phyloP scores from a whole-genome alignment of 306 rosid genomes.

The Malus fusca region DNA sequence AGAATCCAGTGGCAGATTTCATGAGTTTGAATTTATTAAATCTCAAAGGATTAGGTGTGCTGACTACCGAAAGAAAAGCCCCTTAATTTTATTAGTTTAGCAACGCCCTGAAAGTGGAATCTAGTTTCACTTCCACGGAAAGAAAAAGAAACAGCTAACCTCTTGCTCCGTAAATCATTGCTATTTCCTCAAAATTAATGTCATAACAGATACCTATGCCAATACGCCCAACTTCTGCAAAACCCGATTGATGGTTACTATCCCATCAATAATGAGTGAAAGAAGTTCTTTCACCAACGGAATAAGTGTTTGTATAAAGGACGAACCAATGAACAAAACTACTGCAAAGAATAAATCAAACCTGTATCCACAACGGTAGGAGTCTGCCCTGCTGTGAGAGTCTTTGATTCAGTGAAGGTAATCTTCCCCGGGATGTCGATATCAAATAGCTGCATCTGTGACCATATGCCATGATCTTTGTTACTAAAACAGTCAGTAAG shows the following conservation, averaged over 20 bases:
- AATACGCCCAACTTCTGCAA: slow-evolving; percentile 88
- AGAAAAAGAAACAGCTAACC: slow-evolving; percentile 40
- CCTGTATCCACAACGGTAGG: slow-evolving; percentile 97
- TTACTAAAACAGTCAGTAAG: not conserved
- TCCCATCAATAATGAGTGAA: not conserved
- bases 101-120: not conserved
- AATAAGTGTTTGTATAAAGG: not conserved
- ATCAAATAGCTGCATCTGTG: slow-evolving; percentile 88
- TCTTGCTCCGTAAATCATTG: slow-evolving; percentile 98
- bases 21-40: not conserved
- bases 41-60: not conserved
- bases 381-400: slow-evolving; percentile 81
- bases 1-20: not conserved
- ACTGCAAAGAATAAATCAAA: slow-evolving; percentile 8
- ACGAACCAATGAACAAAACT: not conserved
- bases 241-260: slow-evolving; percentile 19
- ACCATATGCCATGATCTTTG: slow-evolving; percentile 8
- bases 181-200: slow-evolving; percentile 87
- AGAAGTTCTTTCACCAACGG: not conserved
- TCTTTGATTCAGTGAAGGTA: slow-evolving; percentile 82
- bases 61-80: not conserved
- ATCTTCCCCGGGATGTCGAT: slow-evolving; percentile 93
- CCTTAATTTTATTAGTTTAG: no score
- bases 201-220: slow-evolving; percentile 97
- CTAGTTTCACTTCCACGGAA: not conserved